phyloP scores from a whole-genome alignment of 371 early-diverging fungal genomes.

The Haplosporangium sp. region DNA sequence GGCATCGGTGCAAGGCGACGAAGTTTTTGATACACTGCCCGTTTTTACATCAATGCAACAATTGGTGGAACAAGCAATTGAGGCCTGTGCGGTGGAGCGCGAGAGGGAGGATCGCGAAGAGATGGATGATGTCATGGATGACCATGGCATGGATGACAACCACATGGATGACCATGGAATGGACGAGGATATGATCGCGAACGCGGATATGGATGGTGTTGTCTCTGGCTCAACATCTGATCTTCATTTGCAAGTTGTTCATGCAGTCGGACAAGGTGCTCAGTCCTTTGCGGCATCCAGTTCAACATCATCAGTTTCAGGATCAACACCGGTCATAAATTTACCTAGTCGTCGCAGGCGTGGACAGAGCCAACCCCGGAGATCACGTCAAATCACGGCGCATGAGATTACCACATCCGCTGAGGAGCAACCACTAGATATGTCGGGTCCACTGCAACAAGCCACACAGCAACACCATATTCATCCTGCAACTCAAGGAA shows the following conservation, averaged over 20 bases:
- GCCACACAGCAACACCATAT: conserved; percentile 6
- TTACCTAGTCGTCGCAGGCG: no score
- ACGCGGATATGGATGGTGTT: conserved; percentile 11
- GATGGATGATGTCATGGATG: conserved; percentile 7
- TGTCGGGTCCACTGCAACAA: background rate
- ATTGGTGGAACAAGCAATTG: background rate
- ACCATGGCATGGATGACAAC: conserved; percentile 2
- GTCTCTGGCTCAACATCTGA: conserved; percentile 13
- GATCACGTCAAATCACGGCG: no score
- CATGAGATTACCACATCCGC: background rate
- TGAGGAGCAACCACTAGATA: background rate
- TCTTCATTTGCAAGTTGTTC: conserved; percentile 17
- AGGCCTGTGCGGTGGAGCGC: conserved; percentile 7
- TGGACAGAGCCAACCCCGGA: no score
- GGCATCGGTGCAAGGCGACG: background rate
- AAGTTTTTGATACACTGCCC: no score
- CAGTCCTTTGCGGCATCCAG: background rate
- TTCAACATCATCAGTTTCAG: background rate
- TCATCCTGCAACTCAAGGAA: conserved; percentile 26
- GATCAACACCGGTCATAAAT: background rate
- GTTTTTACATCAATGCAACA: background rate
- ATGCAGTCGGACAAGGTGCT: conserved; percentile 10
- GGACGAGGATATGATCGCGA: conserved; percentile 4
- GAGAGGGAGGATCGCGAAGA: background rate
- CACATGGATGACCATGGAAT: conserved; percentile 1